phyloP scores from a whole-genome alignment of 148 eudicot species.

The Persicaria maculosa region DNA sequence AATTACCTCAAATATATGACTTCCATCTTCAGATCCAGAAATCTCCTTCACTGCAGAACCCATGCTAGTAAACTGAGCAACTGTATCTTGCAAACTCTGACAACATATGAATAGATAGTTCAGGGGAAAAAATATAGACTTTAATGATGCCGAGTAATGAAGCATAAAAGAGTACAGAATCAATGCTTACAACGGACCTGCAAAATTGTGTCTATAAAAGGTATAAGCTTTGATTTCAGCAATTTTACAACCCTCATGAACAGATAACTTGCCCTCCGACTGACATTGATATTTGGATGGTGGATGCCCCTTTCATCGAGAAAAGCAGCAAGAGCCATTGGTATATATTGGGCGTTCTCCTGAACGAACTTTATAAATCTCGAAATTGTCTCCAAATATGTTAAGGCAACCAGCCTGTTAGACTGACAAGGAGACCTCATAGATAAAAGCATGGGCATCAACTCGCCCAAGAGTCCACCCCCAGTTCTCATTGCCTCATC shows the following conservation, averaged over 20 bases:
- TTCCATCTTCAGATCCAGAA: constrained; percentile 82
- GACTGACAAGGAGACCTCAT: constrained; percentile 85
- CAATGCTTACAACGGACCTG: constrained; percentile 41
- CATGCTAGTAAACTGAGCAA: constrained; percentile 70
- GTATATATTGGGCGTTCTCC: constrained; percentile 69
- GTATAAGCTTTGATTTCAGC: constrained; percentile 81
- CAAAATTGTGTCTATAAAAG: constrained; percentile 82
- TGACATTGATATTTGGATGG: constrained; percentile 77
- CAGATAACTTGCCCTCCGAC: constrained; percentile 92
- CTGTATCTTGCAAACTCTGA: constrained; percentile 86
- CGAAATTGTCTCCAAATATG: constrained; percentile 77
- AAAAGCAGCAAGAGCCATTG: constrained; percentile 61
- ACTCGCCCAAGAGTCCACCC: constrained; percentile 61
- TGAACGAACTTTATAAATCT: constrained; percentile 77
- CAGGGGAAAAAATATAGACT: not conserved
- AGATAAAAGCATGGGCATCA: constrained; percentile 83
- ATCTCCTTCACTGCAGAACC: constrained; percentile 40
- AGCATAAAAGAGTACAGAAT: not conserved
- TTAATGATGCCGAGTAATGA: not conserved
- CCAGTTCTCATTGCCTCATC: constrained; percentile 73
- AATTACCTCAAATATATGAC: constrained; percentile 88
- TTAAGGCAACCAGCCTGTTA: constrained; percentile 82
- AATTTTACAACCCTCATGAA: constrained; percentile 86
- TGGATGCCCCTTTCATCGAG: constrained; percentile 94
- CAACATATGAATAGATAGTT: constrained; percentile 12